Conservation (phyloP, 2,329 filamentous ascomycete genomes). For the Aspergillus versicolor region DNA sequence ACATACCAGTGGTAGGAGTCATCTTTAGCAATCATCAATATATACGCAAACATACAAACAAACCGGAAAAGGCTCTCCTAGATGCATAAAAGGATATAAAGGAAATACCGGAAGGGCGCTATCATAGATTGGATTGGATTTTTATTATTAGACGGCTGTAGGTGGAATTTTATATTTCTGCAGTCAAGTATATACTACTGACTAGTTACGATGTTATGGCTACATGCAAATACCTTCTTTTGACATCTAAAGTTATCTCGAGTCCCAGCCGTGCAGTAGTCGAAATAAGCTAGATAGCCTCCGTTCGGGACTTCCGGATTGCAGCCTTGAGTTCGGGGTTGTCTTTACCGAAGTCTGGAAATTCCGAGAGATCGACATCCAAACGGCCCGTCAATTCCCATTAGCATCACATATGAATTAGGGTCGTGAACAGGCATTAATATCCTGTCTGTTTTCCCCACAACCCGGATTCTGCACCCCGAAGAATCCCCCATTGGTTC, state of each 20-base stretch:
- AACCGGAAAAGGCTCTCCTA: not conserved
- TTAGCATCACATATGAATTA: not conserved
- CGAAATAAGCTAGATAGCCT: too few relatives aligned
- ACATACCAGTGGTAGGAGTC: conserved; percentile 4
- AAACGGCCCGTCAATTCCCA: not conserved
- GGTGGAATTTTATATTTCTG: not conserved
- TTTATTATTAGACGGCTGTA: not conserved
- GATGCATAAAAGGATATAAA: not conserved
- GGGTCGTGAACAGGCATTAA: not conserved
- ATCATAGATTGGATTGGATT: not conserved
- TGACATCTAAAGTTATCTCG: not conserved
- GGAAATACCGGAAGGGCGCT: not conserved
- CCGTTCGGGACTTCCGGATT: not conserved
- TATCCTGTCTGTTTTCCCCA: not conserved
- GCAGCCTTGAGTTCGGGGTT: not conserved
- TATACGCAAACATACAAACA: not conserved
- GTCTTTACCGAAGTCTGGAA: not conserved
- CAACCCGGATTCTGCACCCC: not conserved
- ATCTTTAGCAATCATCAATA: conserved; percentile 8
- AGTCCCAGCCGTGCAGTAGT: too few relatives aligned
- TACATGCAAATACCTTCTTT: not conserved
- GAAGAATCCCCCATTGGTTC: not conserved
- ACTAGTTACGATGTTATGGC: conserved; percentile 8
- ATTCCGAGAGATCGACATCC: not conserved
- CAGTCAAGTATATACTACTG: not conserved